Percentiles rank a stretch among this genome's conserved stretches.
These are phyloP conservation scores for Kwoniella europaea DNA, from an alignment of 768 basidiomycete species.

Conservation along the genomic window DNA sequence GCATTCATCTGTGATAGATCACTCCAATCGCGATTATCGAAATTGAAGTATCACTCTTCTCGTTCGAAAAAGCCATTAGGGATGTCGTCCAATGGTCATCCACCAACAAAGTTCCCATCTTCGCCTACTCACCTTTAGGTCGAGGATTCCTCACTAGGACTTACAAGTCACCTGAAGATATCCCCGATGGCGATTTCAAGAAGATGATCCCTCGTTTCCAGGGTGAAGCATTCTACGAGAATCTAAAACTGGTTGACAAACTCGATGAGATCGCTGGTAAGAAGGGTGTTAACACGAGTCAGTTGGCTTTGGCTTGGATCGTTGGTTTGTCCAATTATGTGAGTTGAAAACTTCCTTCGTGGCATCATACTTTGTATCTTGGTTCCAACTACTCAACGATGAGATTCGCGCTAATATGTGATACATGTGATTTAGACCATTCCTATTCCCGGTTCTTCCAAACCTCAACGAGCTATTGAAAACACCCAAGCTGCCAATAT, in stretches of 20 bases:
- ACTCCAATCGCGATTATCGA: slow-evolving; percentile 68
- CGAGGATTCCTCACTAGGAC: slow-evolving; percentile 57
- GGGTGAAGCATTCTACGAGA: slow-evolving; percentile 61
- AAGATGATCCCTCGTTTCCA: slow-evolving; percentile 61
- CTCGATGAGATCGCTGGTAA: slow-evolving; percentile 60
- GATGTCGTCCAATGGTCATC: slow-evolving; percentile 64
- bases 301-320: slow-evolving; percentile 61
- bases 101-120: slow-evolving; percentile 67
- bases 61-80: slow-evolving; percentile 64
- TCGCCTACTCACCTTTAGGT: slow-evolving; percentile 67
- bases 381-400: background rate
- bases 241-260: slow-evolving; percentile 61
- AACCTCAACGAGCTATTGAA: slow-evolving; percentile 61
- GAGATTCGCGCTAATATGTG: no score
- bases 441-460: slow-evolving; percentile 63
- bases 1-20: slow-evolving; percentile 57
- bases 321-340: slow-evolving; percentile 48
- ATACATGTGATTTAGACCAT: slow-evolving; percentile 57
- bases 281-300: slow-evolving; percentile 60
- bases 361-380: no score
- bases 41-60: slow-evolving; percentile 71
- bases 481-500: slow-evolving; percentile 63
- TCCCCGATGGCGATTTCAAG: slow-evolving; percentile 61
- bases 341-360: slow-evolving; percentile 13
- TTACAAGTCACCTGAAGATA: slow-evolving; percentile 55